Percentiles rank a stretch among this genome's conserved stretches.
phyloP scores from a whole-genome alignment of 2,329 filamentous ascomycete genomes.

The Paecilomyces dactylethromorphus region DNA sequence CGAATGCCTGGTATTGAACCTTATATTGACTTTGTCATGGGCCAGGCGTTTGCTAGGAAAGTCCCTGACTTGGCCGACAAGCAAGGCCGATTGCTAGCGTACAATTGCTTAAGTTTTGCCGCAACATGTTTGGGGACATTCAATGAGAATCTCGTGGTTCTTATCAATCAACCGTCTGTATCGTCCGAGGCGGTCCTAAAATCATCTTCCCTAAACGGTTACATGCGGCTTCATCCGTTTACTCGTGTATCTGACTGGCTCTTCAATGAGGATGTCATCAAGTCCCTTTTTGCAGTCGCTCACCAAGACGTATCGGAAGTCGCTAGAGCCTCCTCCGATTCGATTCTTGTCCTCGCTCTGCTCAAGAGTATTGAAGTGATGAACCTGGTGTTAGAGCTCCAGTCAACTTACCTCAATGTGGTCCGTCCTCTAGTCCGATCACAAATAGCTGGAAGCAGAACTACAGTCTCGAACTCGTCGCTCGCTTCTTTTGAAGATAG shows the following conservation, averaged over 20 bases:
- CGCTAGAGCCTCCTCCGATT: conserved; percentile 65
- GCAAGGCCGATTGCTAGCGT: conserved; percentile 67
- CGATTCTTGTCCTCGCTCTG: conserved; percentile 73
- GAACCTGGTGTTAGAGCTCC: conserved; percentile 73
- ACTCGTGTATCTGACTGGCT: conserved; percentile 96
- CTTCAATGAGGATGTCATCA: conserved; percentile 85
- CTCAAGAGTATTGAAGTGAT: conserved; percentile 78
- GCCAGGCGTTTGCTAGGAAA: conserved; percentile 65
- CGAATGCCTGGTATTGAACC: conserved; percentile 82
- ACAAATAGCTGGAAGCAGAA: conserved; percentile 53
- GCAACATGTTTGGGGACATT: conserved; percentile 73
- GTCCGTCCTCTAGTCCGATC: conserved; percentile 71
- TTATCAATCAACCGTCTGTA: conserved; percentile 72
- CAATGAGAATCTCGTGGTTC: conserved; percentile 85
- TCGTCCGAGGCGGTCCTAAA: conserved; percentile 67
- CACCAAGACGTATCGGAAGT: conserved; percentile 70
- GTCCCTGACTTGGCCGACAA: conserved; percentile 60
- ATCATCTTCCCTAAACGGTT: conserved; percentile 69
- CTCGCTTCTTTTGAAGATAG: conserved; percentile 91
- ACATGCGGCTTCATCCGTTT: conserved; percentile 86
- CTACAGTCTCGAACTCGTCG: conserved; percentile 64
- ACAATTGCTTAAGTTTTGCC: conserved; percentile 79
- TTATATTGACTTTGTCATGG: conserved; percentile 86
- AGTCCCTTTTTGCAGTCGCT: conserved; percentile 68
- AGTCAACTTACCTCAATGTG: conserved; percentile 85